Evolutionary conservation across 2,329 filamentous ascomycete genomes (phyloP).

Genomic region (Fusarium phyllophilum): DNA sequence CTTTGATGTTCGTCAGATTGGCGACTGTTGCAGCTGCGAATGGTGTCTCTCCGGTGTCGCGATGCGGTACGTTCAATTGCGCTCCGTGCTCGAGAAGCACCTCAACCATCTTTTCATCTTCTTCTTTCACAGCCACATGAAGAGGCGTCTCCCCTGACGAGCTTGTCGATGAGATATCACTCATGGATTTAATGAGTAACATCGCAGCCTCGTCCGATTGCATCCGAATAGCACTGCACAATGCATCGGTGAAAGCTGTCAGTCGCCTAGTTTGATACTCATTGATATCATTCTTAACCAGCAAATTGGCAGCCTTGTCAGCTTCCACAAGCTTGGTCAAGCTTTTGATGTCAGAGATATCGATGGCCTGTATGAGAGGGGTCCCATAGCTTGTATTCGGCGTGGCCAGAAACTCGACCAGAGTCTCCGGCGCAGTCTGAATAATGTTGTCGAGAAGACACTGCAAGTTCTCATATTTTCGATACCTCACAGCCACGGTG

Average conservation of each 20-base stretch:
- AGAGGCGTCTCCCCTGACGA: background rate
- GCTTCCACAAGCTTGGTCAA: background rate
- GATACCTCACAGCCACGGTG: background rate
- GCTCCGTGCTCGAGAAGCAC: background rate
- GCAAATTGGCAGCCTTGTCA: no score
- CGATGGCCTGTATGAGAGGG: background rate
- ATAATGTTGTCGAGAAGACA: accelerated
- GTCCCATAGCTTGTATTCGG: background rate
- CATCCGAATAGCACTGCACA: background rate
- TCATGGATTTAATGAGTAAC: background rate
- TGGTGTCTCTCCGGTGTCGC: background rate
- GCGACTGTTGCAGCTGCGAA: background rate
- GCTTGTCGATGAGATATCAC: background rate
- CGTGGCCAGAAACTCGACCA: background rate
- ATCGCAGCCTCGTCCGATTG: background rate
- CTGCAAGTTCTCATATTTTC: background rate
- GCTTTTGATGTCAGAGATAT: accelerated
- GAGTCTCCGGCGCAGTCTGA: background rate
- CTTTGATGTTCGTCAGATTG: background rate
- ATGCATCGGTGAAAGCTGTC: background rate
- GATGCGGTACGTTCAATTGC: background rate
- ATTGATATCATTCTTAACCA: background rate
- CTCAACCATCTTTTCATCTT: background rate
- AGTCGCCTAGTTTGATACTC: background rate
- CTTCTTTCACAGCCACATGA: accelerated